Evolutionary conservation across 306 rosid species (phyloP).

Genomic region (Cicer chorassanicum): DNA sequence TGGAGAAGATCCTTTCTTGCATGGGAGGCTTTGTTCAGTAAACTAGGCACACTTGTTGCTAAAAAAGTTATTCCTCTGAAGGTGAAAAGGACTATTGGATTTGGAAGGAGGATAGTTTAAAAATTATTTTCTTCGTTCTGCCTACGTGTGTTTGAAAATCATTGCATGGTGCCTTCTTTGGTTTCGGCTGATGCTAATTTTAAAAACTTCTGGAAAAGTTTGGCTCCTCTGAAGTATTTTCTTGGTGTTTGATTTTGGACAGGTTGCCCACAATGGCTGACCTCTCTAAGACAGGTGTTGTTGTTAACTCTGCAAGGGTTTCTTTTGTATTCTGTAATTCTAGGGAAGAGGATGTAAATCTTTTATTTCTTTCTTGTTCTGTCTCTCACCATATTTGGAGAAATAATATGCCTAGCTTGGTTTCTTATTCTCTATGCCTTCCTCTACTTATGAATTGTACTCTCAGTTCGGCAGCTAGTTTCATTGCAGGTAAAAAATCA

Average conservation of each 20-base stretch:
- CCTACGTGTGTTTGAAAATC: not conserved
- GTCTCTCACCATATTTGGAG: not conserved
- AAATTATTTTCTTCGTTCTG: not conserved
- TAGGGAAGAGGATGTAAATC: not conserved
- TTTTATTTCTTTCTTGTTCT: not conserved
- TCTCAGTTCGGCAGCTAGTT: not conserved
- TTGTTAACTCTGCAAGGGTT: not conserved
- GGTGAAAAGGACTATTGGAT: not conserved
- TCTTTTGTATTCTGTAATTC: not conserved
- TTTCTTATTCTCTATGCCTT: not conserved
- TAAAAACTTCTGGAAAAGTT: not conserved
- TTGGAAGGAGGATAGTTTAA: not conserved
- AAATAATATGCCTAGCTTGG: not conserved
- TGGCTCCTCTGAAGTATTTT: not conserved
- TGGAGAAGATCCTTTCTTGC: not conserved
- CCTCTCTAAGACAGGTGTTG: not conserved
- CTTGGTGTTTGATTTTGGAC: not conserved
- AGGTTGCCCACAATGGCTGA: not conserved
- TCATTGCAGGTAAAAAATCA: not conserved
- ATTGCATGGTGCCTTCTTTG: not conserved
- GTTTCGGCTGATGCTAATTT: not conserved
- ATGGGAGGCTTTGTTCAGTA: not conserved
- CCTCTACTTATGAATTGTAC: not conserved
- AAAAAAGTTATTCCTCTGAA: not conserved
- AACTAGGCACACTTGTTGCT: not conserved